Base-by-base conservation (phyloP, 2,329 filamentous ascomycete genomes). In the Aspergillus terreus region DNA sequence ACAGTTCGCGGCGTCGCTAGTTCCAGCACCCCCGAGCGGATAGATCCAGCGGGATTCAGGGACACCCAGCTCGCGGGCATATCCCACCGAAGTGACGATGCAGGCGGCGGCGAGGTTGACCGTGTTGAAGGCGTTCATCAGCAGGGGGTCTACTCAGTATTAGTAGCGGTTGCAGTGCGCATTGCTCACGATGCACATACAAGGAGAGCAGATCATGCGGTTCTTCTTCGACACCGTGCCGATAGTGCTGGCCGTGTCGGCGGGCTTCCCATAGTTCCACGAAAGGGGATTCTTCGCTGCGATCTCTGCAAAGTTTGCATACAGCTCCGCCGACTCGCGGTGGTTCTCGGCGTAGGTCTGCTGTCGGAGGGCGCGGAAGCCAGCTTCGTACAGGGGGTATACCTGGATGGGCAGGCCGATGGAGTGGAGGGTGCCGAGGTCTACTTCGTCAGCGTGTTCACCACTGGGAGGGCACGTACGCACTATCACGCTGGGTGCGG, bases 41-140 rank as follows among this genome's bases (percentile, higher is more conserved):
- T 86, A 87, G 1, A 87, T 78, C 83, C 83, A 87, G 63, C 76
- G 77, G 5, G 74, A 71, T 45, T 77, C 60, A 0, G 81, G 76
- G 10, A 87, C 76, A 0, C 78, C 78, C 1, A 87, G 69, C 41
- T 78, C 66, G 40, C 65, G 67, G 0, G 85, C 85, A 60, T 76
- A 72, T 1, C 80, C 73, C 0, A 73, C 75, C 0, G 82, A 82
- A 0, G 84, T 87, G 4, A 88, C 52, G 14, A 88, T 73, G 51
- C 79, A 78, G 6, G 84, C 82, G 0, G 76, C 81, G 2, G 84
- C 79, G 12, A 87, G 70, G 53, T 88, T 87, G 33, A 88, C 78
- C 2, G 77, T 84, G 57, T 87, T 88, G 69, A 87, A 87, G 0
- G 85, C 84, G 60, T 88, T 88, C 84, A 87, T 87, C 9, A 87